phyloP scores from a whole-genome alignment of 129 eudicot species.

The Kitagawia praeruptora region DNA sequence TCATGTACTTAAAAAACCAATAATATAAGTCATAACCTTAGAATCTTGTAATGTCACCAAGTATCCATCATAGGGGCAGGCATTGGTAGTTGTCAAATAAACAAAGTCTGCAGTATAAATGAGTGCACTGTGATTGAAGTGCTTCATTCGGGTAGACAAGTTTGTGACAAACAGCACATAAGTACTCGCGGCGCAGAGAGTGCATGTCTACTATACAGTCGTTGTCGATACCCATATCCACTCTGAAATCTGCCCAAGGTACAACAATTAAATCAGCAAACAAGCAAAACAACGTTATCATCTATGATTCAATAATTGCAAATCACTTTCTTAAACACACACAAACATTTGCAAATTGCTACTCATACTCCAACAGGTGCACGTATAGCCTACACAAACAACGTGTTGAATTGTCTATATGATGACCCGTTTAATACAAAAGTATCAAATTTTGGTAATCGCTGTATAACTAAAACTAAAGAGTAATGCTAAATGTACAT shows the following conservation, averaged over 20 bases:
- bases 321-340: no score
- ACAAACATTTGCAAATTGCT: no score
- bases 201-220: slow-evolving; percentile 82
- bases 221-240: slow-evolving; percentile 77
- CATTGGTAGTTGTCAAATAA: slow-evolving; percentile 59
- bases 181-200: slow-evolving; percentile 82
- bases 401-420: no score
- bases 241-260: slow-evolving; percentile 1
- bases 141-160: slow-evolving; percentile 96
- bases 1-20: not conserved
- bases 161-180: slow-evolving; percentile 90
- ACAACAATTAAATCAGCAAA: no score
- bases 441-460: no score
- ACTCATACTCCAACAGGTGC: no score
- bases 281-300: no score
- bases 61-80: slow-evolving; percentile 96
- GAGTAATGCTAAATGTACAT: no score
- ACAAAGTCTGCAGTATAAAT: slow-evolving; percentile 88
- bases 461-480: no score
- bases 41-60: slow-evolving; percentile 78
- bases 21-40: slow-evolving; percentile 36
- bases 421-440: no score
- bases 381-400: no score
- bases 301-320: no score
- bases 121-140: slow-evolving; percentile 79